These are phyloP conservation scores for Chytriomyces sp. DNA, from an alignment of 192 early-diverging fungal genomes.

Conservation along the genomic window DNA sequence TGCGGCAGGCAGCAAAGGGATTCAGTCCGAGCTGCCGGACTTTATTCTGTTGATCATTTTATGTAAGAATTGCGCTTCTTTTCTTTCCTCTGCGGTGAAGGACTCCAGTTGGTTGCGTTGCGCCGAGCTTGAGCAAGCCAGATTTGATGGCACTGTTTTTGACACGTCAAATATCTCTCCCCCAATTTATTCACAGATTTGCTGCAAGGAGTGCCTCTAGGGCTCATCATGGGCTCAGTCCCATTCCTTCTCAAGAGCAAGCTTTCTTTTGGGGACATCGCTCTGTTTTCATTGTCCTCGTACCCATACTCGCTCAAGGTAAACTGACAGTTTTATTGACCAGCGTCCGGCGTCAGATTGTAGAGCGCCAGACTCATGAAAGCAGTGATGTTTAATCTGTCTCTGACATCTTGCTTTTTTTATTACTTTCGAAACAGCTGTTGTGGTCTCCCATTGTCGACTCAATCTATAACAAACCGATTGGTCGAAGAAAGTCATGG, in stretches of 20 bases:
- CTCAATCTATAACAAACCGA: constrained; percentile 74
- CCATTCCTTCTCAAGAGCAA: constrained; percentile 95
- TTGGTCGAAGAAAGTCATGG: constrained; percentile 96
- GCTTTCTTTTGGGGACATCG: constrained; percentile 90
- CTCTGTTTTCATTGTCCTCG: constrained; percentile 89
- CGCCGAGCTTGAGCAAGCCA: too few relatives aligned
- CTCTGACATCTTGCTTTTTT: too few relatives aligned
- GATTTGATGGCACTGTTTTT: too few relatives aligned
- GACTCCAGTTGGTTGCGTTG: too few relatives aligned
- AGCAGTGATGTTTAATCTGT: too few relatives aligned
- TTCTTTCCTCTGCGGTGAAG: too few relatives aligned
- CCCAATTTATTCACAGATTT: constrained; percentile 55
- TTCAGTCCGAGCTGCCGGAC: constrained; percentile 44
- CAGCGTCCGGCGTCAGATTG: too few relatives aligned
- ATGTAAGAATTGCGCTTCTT: constrained; percentile 46
- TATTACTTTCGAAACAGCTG: constrained; percentile 50
- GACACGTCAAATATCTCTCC: too few relatives aligned
- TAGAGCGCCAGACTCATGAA: too few relatives aligned
- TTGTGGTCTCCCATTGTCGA: constrained; percentile 99
- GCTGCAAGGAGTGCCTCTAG: constrained; percentile 94
- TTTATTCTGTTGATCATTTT: constrained; percentile 59
- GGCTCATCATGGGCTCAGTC: constrained; percentile 86
- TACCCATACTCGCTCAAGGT: constrained; percentile 96
- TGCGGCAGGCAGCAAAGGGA: too few relatives aligned
- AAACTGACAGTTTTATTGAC: too few relatives aligned